Conservation (phyloP, 352 stramenopile species). For the Phytophthora citrophthora region DNA sequence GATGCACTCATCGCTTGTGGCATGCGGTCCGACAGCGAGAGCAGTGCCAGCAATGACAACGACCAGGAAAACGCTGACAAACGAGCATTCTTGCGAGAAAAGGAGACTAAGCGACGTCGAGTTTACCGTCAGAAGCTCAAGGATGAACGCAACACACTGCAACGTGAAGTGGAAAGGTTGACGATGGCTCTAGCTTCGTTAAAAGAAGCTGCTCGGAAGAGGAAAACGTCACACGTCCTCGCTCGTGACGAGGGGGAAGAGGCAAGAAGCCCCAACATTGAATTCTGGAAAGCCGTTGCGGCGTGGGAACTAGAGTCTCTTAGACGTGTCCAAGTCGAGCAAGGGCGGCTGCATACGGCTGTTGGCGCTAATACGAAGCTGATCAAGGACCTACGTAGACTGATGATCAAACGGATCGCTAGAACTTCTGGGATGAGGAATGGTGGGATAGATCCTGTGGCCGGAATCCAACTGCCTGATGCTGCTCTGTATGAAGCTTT, state of each 20-base stretch:
- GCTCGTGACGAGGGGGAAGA: background rate
- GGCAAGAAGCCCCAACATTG: background rate
- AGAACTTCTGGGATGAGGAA: background rate
- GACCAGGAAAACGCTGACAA: background rate
- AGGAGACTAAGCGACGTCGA: slow-evolving; percentile 6
- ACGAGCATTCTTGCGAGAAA: background rate
- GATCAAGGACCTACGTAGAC: slow-evolving; percentile 10
- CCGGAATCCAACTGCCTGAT: background rate
- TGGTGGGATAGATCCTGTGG: background rate
- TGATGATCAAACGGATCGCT: background rate
- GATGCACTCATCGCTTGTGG: background rate
- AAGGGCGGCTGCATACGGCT: slow-evolving; percentile 6
- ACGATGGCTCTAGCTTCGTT: background rate
- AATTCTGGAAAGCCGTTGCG: slow-evolving; percentile 7
- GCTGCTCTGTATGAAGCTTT: background rate
- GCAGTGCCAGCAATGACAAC: background rate
- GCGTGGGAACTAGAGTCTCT: slow-evolving; percentile 5
- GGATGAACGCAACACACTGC: background rate
- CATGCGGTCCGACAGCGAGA: background rate
- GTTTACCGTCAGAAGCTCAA: slow-evolving; percentile 8
- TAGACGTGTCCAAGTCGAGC: background rate
- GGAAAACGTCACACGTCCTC: background rate
- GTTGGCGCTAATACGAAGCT: background rate
- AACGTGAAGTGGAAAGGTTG: background rate
- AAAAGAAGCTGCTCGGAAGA: background rate